phyloP scores from a whole-genome alignment of 306 rosid species.

The Quercus wislizeni region DNA sequence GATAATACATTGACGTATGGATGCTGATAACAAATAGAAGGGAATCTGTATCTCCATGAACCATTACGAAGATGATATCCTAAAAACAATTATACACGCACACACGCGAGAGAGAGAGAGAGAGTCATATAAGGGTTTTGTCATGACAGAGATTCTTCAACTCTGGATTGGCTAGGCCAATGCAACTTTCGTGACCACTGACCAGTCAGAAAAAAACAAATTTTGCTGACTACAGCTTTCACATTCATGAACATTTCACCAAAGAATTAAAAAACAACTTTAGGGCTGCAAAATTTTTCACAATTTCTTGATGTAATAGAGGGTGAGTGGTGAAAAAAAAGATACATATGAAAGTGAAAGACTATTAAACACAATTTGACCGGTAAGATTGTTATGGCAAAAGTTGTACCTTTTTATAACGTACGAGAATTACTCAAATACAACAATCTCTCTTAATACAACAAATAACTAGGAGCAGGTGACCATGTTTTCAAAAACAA shows the following conservation, averaged over 20 bases:
- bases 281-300: no score
- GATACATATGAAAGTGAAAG: no score
- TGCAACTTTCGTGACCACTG: slow-evolving; percentile 37
- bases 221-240: slow-evolving; percentile 20
- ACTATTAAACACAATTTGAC: fast-evolving
- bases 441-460: no score
- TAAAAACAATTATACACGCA: background rate
- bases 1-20: no score
- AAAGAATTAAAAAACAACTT: background rate
- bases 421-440: no score
- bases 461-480: background rate
- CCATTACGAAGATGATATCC: background rate
- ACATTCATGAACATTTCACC: slow-evolving; percentile 11
- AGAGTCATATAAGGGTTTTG: background rate
- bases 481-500: background rate
- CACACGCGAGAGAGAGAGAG: background rate
- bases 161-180: slow-evolving; percentile 24
- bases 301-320: no score
- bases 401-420: no score
- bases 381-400: no score
- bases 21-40: no score
- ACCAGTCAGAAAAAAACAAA: slow-evolving; percentile 33
- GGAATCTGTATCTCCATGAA: no score
- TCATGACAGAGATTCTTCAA: slow-evolving; percentile 17
- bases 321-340: no score